Evolutionary conservation across 163 green algal species (phyloP).

Genomic region (Chloromonas sp.): DNA sequence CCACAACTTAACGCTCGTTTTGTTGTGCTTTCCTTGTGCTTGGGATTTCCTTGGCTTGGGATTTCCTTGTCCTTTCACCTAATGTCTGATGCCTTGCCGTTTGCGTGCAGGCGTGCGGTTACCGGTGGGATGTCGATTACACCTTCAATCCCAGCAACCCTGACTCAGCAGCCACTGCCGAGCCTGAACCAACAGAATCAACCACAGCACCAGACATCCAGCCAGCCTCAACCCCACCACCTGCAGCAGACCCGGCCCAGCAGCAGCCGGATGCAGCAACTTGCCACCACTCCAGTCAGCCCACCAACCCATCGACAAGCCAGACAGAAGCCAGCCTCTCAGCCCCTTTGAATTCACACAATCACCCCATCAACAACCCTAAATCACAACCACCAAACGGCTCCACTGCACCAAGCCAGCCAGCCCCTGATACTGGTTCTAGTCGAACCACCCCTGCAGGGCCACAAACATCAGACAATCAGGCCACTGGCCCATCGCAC

Average conservation of each 20-base stretch:
- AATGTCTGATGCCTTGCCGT: no score
- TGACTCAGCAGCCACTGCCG: neutral
- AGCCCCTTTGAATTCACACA: no score
- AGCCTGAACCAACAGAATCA: conserved; percentile 2
- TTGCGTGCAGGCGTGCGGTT: conserved; percentile 23
- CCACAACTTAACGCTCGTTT: no score
- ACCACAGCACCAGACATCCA: neutral
- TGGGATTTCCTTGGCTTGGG: no score
- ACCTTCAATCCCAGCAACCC: conserved; percentile 6
- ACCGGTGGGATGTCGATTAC: conserved; percentile 16
- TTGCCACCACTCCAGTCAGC: neutral
- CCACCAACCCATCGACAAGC: neutral
- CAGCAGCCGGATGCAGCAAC: conserved; percentile 4
- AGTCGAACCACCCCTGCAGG: no score
- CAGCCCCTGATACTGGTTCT: no score
- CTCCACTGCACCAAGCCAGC: no score
- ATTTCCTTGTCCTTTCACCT: no score
- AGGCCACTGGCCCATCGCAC: neutral
- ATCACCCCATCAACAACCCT: no score
- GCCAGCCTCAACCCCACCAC: neutral
- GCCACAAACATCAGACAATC: no score
- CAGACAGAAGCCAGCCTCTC: neutral
- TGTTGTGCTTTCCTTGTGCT: no score
- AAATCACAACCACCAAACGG: no score
- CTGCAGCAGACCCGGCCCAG: neutral